Evolutionary conservation across 1,139 yeast species (phyloP).

Genomic region (Kluyveromyces sp.): DNA sequence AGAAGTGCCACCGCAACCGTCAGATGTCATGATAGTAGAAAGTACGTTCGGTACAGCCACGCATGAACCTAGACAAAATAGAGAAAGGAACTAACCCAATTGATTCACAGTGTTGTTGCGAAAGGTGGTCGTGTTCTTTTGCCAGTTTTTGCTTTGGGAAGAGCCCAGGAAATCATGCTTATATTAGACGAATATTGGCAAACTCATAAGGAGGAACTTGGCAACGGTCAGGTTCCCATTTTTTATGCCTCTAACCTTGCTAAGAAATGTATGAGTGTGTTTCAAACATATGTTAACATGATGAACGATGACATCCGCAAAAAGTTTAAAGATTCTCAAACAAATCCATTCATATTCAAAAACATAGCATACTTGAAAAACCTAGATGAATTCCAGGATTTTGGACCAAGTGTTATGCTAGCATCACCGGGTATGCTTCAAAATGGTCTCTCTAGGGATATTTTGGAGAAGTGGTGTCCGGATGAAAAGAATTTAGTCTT

Average conservation of each 20-base stretch:
- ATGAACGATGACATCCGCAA: slow-evolving; percentile 89
- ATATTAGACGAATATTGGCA: slow-evolving; percentile 95
- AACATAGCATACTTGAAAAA: slow-evolving; percentile 74
- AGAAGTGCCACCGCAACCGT: slow-evolving; percentile 83
- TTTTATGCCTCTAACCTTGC: slow-evolving; percentile 93
- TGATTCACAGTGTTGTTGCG: slow-evolving; percentile 74
- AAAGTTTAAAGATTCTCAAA: slow-evolving; percentile 64
- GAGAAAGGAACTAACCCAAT: slow-evolving; percentile 69
- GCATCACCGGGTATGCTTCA: slow-evolving; percentile 99
- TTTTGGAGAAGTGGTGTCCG: slow-evolving; percentile 95
- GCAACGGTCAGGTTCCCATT: slow-evolving; percentile 58
- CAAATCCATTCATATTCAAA: slow-evolving; percentile 86
- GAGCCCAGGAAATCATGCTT: slow-evolving; percentile 87
- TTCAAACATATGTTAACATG: slow-evolving; percentile 92
- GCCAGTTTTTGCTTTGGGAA: slow-evolving; percentile 94
- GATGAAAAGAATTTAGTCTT: slow-evolving; percentile 84
- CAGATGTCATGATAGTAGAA: slow-evolving; percentile 87
- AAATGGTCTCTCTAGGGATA: slow-evolving; percentile 86
- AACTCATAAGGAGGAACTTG: slow-evolving; percentile 65
- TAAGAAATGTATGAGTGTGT: slow-evolving; percentile 93
- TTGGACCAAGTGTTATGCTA: slow-evolving; percentile 92
- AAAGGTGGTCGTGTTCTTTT: slow-evolving; percentile 89
- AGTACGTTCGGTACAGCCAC: slow-evolving; percentile 98
- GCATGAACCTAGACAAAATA: slow-evolving; percentile 81
- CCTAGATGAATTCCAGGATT: slow-evolving; percentile 79